Conservation (phyloP, 2,329 filamentous ascomycete species). For the Moelleriella libera region DNA sequence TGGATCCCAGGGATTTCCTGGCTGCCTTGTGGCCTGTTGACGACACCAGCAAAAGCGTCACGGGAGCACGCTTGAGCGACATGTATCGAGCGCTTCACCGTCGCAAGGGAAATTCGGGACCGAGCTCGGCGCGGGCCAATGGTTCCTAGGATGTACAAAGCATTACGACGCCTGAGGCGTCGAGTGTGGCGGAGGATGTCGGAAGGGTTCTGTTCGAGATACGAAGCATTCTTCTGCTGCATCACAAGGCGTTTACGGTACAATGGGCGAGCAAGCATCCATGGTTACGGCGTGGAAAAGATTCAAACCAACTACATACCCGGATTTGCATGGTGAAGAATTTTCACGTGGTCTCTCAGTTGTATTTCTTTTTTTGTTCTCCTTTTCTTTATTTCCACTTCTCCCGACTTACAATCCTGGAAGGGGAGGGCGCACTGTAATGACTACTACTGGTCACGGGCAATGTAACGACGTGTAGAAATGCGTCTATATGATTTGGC, state of each 20-base stretch:
- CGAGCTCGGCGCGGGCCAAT: slow-evolving; percentile 16
- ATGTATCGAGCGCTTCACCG: slow-evolving; percentile 27
- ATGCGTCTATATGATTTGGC: too few relatives aligned
- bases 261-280: not conserved
- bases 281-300: not conserved
- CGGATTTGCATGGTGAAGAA: slow-evolving; percentile 1
- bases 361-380: not conserved
- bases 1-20: slow-evolving; percentile 25
- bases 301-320: not conserved
- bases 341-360: not conserved
- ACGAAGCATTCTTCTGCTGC: not conserved
- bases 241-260: not conserved
- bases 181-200: not conserved
- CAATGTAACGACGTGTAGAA: not conserved
- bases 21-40: slow-evolving; percentile 32
- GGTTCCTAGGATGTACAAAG: slow-evolving; percentile 9
- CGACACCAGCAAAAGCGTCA: slow-evolving; percentile 27
- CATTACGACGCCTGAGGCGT: too few relatives aligned
- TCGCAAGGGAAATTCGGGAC: slow-evolving; percentile 16
- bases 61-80: slow-evolving; percentile 26
- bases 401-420: not conserved
- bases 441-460: not conserved
- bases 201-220: not conserved
- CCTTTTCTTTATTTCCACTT: not conserved
- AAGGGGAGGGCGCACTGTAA: not conserved